Conservation (phyloP, 192 early-diverging fungal genomes). For the Dissophora ornata region DNA sequence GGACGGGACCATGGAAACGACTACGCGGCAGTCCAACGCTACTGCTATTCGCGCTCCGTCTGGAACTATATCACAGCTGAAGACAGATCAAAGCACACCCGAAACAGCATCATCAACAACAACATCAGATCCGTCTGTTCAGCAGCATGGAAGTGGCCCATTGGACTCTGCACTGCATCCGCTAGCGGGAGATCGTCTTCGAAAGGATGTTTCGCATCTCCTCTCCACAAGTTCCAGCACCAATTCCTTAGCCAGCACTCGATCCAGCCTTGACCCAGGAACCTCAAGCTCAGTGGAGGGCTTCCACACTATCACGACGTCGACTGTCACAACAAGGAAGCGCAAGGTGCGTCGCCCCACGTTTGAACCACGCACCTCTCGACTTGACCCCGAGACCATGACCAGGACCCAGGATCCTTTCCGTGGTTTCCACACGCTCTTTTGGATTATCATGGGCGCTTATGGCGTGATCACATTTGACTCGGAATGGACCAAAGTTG, state of each 20-base stretch:
- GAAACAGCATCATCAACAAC: neutral
- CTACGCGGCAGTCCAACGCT: neutral
- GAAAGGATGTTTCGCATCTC: neutral
- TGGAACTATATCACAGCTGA: slow-evolving; percentile 6
- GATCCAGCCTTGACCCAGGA: slow-evolving; percentile 22
- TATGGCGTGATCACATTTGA: slow-evolving; percentile 72
- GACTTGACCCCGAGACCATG: slow-evolving; percentile 56
- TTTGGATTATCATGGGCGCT: slow-evolving; percentile 84
- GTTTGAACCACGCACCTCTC: slow-evolving; percentile 53
- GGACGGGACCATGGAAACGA: neutral
- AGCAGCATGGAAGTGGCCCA: no score
- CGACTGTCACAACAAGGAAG: slow-evolving; percentile 28
- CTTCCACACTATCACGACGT: slow-evolving; percentile 30
- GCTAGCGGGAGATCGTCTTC: neutral
- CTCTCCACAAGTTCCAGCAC: slow-evolving; percentile 9
- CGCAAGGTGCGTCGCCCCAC: slow-evolving; percentile 48
- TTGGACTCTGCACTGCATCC: neutral
- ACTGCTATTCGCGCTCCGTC: slow-evolving; percentile 21
- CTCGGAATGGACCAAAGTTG: slow-evolving; percentile 60
- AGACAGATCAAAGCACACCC: neutral
- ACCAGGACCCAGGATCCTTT: slow-evolving; percentile 54
- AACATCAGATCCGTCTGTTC: neutral
- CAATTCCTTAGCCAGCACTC: slow-evolving; percentile 19
- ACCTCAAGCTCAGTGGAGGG: slow-evolving; percentile 26
- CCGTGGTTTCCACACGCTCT: slow-evolving; percentile 85